Conservation (phyloP, 768 basidiomycete genomes). For the Zangia roseola region DNA sequence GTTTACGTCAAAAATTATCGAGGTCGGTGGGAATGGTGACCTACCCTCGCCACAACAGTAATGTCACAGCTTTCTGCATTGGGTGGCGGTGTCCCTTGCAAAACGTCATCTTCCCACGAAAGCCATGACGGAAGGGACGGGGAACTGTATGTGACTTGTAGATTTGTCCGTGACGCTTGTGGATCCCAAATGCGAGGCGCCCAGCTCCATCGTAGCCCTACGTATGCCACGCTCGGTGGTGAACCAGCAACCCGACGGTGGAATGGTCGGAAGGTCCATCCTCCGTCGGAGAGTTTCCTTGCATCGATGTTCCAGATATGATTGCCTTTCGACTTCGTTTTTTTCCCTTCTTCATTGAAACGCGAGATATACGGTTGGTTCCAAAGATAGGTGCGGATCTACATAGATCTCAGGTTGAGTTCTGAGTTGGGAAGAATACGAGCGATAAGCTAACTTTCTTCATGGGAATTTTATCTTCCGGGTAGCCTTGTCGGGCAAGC, state of each 20-base stretch:
- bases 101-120: conserved; percentile 78
- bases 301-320: conserved; percentile 99
- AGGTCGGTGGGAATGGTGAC: conserved; percentile 21
- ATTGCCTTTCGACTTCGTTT: conserved; percentile 98
- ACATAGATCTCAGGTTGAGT: conserved; percentile 23
- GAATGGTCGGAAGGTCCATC: conserved; percentile 89
- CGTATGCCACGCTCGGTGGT: conserved; percentile 80
- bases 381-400: conserved; percentile 97
- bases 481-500: conserved; percentile 83
- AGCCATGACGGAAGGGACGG: conserved; percentile 86
- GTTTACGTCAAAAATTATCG: conserved; percentile 11
- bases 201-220: conserved; percentile 83
- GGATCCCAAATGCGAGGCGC: conserved; percentile 96
- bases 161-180: conserved; percentile 78
- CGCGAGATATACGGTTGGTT: conserved; percentile 90
- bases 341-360: conserved; percentile 99
- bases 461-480: conserved; percentile 93
- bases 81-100: conserved; percentile 77
- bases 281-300: conserved; percentile 70
- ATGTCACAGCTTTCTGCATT: conserved; percentile 77
- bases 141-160: conserved; percentile 77
- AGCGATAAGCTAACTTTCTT: conserved; percentile 68
- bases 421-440: conserved; percentile 4
- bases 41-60: conserved; percentile 72
- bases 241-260: conserved; percentile 82